phyloP scores from a whole-genome alignment of 495 filamentous ascomycete species.

The Penicillium manginii region DNA sequence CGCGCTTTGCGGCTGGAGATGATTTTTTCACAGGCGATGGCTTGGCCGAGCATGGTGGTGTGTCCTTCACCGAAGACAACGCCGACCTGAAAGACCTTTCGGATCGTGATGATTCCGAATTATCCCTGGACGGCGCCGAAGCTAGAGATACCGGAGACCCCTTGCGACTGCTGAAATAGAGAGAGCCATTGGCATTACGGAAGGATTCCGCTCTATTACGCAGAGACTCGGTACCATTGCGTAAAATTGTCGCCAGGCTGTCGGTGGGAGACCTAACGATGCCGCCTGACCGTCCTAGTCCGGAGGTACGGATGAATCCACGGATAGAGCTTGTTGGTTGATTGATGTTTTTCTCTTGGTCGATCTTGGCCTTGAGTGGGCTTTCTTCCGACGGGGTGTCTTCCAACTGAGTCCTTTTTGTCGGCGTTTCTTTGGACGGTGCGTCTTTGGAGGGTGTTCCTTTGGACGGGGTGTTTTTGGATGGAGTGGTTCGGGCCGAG shows the following conservation, averaged over 20 bases:
- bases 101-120: slow-evolving; percentile 32
- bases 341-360: slow-evolving; percentile 11
- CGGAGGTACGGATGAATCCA: slow-evolving; percentile 50
- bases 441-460: slow-evolving; percentile 10
- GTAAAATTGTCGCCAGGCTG: slow-evolving; percentile 29
- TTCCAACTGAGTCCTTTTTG: background rate
- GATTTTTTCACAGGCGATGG: slow-evolving; percentile 16
- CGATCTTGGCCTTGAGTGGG: slow-evolving; percentile 6
- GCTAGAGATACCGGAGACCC: slow-evolving; percentile 19
- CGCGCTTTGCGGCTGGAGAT: background rate
- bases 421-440: background rate
- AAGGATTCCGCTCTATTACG: slow-evolving; percentile 28
- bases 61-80: slow-evolving; percentile 8
- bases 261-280: slow-evolving; percentile 37
- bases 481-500: background rate
- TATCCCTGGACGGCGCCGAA: slow-evolving; percentile 25
- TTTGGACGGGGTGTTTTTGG: background rate
- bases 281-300: slow-evolving; percentile 31
- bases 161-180: slow-evolving; percentile 20
- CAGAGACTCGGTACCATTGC: slow-evolving; percentile 28
- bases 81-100: slow-evolving; percentile 25
- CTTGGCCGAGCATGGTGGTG: slow-evolving; percentile 12
- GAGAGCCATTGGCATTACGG: slow-evolving; percentile 23
- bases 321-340: slow-evolving; percentile 35
- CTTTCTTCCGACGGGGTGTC: background rate